Percentiles rank a stretch among this genome's conserved stretches.
These are phyloP conservation scores for Globisporangium sylvaticum DNA, from an alignment of 352 stramenopile species.

Conservation along the genomic window DNA sequence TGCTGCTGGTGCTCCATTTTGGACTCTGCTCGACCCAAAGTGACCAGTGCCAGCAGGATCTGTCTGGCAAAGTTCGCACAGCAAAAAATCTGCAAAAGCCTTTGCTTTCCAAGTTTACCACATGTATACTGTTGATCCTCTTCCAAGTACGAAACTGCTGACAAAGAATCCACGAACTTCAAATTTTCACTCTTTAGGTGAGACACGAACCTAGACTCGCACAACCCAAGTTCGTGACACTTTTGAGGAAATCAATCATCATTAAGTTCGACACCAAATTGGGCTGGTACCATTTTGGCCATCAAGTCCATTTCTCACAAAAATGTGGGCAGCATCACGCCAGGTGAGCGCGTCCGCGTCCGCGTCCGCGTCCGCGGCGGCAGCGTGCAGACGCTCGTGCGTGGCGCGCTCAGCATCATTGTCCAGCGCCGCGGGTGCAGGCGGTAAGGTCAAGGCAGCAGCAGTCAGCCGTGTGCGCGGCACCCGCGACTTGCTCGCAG, in stretches of 20 bases:
- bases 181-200: too few species aligned
- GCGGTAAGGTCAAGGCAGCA: conserved; percentile 22
- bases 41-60: background rate
- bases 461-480: conserved; percentile 59
- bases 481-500: conserved; percentile 64
- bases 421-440: background rate
- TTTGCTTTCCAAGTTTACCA: too few species aligned
- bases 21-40: background rate
- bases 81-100: too few species aligned
- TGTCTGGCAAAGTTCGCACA: background rate
- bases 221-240: too few species aligned
- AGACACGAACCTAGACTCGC: too few species aligned
- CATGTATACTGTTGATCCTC: too few species aligned
- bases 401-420: background rate
- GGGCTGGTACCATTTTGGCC: background rate
- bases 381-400: background rate
- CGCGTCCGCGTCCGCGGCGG: background rate
- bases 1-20: background rate
- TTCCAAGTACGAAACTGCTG: too few species aligned
- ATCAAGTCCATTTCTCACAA: too few species aligned
- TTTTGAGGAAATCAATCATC: too few species aligned
- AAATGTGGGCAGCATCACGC: conserved; percentile 8
- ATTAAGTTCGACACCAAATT: too few species aligned
- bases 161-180: too few species aligned
- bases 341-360: background rate